A percentile compares a stretch with the other conserved stretches of the same genome.
Conservation (phyloP, 2,329 filamentous ascomycete genomes). For the Venturia oleaginea region DNA sequence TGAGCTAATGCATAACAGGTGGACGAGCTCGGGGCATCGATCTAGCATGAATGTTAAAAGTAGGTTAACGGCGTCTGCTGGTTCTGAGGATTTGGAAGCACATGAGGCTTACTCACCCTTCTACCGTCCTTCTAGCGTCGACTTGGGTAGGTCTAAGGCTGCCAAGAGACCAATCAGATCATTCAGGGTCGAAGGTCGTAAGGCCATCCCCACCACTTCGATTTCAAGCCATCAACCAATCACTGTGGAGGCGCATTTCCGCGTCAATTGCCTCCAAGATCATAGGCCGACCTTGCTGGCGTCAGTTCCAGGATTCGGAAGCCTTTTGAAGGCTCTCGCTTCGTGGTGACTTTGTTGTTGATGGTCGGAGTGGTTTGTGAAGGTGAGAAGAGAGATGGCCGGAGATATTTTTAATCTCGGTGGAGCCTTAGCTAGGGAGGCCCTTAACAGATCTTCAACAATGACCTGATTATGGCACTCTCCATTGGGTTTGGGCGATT, state of each 20-base stretch:
- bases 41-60: neutral
- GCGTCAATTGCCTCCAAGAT: neutral
- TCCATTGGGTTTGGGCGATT: neutral
- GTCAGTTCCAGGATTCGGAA: neutral
- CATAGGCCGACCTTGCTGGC: neutral
- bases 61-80: neutral
- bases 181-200: neutral
- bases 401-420: neutral
- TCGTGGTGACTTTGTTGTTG: neutral
- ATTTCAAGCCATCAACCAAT: neutral
- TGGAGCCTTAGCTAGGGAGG: neutral
- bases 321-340: neutral
- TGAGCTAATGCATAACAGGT: neutral
- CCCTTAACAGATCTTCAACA: neutral
- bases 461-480: neutral
- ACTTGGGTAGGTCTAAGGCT: neutral
- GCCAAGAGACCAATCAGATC: neutral
- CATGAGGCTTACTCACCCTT: conserved; percentile 4
- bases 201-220: neutral
- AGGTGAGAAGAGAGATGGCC: neutral
- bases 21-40: neutral
- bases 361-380: neutral
- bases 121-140: neutral
- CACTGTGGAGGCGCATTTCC: neutral
- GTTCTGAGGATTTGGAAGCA: neutral